phyloP scores from a whole-genome alignment of 805 yeast species.

The Wickerhamiella vanderwaltii region DNA sequence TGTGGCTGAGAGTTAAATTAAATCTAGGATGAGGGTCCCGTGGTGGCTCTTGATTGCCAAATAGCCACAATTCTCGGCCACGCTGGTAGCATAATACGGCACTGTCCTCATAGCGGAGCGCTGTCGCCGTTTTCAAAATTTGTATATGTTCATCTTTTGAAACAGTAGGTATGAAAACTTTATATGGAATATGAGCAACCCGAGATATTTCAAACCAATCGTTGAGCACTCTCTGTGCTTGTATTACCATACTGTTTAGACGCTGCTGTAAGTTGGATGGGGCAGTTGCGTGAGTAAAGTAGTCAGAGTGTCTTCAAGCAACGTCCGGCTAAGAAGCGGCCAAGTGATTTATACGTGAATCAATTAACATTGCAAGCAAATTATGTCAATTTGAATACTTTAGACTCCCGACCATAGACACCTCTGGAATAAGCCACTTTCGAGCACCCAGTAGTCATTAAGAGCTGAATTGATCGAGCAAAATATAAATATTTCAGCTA shows the following conservation, averaged over 20 bases:
- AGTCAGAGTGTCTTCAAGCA: too few relatives aligned
- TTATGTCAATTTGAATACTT: too few relatives aligned
- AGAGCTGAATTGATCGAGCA: too few relatives aligned
- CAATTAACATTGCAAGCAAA: too few relatives aligned
- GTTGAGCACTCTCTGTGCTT: slow-evolving; percentile 14
- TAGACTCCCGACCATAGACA: too few relatives aligned
- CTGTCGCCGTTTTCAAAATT: slow-evolving; percentile 16
- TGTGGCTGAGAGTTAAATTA: slow-evolving; percentile 8
- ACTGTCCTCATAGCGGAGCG: slow-evolving; percentile 15
- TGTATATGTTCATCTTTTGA: not conserved
- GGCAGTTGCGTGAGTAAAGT: too few relatives aligned
- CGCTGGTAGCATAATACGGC: slow-evolving; percentile 11
- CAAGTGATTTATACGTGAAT: too few relatives aligned
- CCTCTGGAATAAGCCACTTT: too few relatives aligned
- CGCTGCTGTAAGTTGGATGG: too few relatives aligned
- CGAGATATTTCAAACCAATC: slow-evolving; percentile 17
- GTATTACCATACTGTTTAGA: not conserved
- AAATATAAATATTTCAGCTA: too few relatives aligned
- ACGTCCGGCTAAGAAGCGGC: too few relatives aligned
- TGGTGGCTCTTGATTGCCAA: slow-evolving; percentile 7
- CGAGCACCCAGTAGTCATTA: too few relatives aligned
- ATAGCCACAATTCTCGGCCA: slow-evolving; percentile 22
- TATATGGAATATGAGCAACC: slow-evolving; percentile 15
- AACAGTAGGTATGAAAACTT: slow-evolving; percentile 4
- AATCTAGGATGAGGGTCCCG: slow-evolving; percentile 3